phyloP scores from a whole-genome alignment of 2,329 filamentous ascomycete species.

The Dactylonectria macrodidyma region DNA sequence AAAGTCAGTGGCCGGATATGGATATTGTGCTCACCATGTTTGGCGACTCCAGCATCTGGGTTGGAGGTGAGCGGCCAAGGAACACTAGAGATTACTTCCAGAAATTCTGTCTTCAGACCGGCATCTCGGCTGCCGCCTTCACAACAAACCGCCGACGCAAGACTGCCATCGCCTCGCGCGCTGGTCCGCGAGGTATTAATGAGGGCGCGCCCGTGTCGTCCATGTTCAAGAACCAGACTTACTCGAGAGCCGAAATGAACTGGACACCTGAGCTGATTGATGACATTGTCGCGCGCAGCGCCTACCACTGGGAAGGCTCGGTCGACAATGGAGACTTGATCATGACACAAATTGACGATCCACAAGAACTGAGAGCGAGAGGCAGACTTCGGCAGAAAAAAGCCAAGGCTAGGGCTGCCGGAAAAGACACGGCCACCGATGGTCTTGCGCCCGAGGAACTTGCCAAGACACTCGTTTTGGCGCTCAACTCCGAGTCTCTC shows the following conservation, averaged over 20 bases:
- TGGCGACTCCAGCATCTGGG: constrained; percentile 52
- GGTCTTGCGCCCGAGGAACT: constrained; percentile 46
- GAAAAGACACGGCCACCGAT: not conserved
- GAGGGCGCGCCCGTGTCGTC: constrained; percentile 49
- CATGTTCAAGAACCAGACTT: constrained; percentile 55
- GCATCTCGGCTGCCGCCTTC: constrained; percentile 46
- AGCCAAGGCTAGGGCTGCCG: not conserved
- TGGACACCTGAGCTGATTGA: constrained; percentile 54
- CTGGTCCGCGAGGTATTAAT: constrained; percentile 48
- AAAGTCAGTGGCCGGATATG: constrained; percentile 57
- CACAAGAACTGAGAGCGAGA: not conserved
- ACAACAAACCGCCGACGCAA: not conserved
- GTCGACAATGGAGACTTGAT: constrained; percentile 36
- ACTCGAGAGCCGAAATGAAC: constrained; percentile 43
- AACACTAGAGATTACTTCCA: constrained; percentile 52
- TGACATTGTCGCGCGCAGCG: constrained; percentile 53
- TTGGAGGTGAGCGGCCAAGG: constrained; percentile 52
- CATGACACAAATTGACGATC: constrained; percentile 8
- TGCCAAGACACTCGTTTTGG: constrained; percentile 49
- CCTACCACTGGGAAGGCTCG: constrained; percentile 39
- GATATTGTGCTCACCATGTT: constrained; percentile 51
- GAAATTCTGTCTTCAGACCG: constrained; percentile 56
- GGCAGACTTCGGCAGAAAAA: not conserved
- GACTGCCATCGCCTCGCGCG: constrained; percentile 38
- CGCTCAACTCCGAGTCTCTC: constrained; percentile 54